These are phyloP conservation scores for Blastomyces silverae DNA, from an alignment of 2,329 filamentous ascomycete genomes.

Conservation along the genomic window DNA sequence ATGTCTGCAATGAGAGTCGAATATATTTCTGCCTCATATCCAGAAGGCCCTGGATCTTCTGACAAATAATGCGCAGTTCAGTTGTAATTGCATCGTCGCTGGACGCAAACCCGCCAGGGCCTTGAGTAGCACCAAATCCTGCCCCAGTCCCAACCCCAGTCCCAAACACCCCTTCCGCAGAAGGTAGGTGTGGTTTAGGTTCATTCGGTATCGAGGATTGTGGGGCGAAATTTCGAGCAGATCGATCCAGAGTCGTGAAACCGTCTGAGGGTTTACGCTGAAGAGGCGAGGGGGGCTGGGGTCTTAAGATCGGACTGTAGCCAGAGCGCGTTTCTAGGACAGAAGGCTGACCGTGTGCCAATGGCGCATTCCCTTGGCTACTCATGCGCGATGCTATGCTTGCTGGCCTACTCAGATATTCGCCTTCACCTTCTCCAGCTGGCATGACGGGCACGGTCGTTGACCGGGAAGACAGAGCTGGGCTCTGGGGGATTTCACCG, in stretches of 20 bases:
- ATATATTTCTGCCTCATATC: conserved; percentile 88
- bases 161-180: conserved; percentile 52
- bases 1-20: conserved; percentile 70
- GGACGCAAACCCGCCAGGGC: conserved; percentile 58
- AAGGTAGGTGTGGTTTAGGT: conserved; percentile 47
- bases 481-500: conserved; percentile 35
- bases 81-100: conserved; percentile 73
- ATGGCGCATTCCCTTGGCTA: conserved; percentile 19
- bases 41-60: conserved; percentile 82
- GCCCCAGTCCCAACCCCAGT: conserved; percentile 53
- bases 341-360: conserved; percentile 10
- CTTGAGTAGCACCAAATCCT: conserved; percentile 55
- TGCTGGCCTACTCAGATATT: conserved; percentile 22
- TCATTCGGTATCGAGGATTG: conserved; percentile 52
- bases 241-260: conserved; percentile 43
- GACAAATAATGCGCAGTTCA: conserved; percentile 79
- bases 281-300: background rate
- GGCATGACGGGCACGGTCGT: conserved; percentile 23
- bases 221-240: conserved; percentile 44
- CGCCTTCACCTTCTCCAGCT: conserved; percentile 17
- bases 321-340: conserved; percentile 2
- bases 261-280: conserved; percentile 23
- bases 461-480: conserved; percentile 31
- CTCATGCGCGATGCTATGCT: conserved; percentile 25
- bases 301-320: conserved; percentile 8